These are phyloP conservation scores for Stachybotrys chlorohalonatus DNA, from an alignment of 2,329 filamentous ascomycete species.

Conservation along the genomic window DNA sequence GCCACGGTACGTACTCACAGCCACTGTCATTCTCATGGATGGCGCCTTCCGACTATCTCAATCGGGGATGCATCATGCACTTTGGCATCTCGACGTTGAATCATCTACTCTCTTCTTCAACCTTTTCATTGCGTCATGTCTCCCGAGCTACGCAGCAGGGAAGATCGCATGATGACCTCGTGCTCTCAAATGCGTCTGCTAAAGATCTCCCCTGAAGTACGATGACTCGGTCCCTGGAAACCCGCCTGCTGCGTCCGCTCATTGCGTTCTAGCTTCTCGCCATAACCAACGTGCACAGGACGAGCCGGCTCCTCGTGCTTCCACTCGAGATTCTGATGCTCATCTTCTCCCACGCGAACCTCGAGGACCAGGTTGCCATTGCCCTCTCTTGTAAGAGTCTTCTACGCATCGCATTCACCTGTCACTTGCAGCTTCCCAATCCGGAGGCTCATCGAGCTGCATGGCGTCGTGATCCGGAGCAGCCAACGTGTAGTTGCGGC, in stretches of 20 bases:
- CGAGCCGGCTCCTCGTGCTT: conserved; percentile 9
- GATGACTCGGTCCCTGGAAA: background rate
- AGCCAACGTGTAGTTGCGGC: conserved; percentile 5
- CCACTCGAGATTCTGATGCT: conserved; percentile 16
- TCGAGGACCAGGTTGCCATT: conserved; percentile 8
- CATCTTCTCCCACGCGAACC: conserved; percentile 8
- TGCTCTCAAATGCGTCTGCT: conserved; percentile 1
- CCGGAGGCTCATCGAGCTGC: conserved; percentile 3
- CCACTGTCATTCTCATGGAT: too few relatives aligned
- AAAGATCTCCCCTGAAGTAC: conserved; percentile 6
- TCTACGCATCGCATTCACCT: conserved; percentile 9
- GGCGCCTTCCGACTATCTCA: too few relatives aligned
- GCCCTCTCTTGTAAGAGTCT: conserved; percentile 12
- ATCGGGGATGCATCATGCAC: too few relatives aligned
- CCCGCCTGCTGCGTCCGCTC: background rate
- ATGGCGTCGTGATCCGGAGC: background rate
- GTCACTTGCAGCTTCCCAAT: conserved; percentile 8
- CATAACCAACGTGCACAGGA: background rate
- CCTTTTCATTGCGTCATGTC: background rate
- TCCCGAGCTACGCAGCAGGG: background rate
- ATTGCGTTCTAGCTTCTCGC: conserved; percentile 2
- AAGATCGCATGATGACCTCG: background rate
- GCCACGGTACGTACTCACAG: too few relatives aligned
- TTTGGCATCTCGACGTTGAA: too few relatives aligned
- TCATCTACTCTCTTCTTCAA: background rate